phyloP scores from a whole-genome alignment of 768 basidiomycete species.

The Hericium coralloides region DNA sequence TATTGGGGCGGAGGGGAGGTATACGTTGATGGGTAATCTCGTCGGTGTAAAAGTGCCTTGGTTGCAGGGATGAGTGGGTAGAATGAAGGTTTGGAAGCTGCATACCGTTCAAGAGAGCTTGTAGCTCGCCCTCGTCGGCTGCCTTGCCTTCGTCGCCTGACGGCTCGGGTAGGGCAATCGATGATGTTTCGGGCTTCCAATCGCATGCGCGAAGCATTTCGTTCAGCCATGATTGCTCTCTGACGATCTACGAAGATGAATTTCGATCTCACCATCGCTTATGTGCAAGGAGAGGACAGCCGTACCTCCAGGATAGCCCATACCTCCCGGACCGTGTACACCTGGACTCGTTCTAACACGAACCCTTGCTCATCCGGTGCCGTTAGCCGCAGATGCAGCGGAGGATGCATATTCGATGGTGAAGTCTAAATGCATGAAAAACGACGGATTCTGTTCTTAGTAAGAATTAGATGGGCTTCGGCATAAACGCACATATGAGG shows the following conservation, averaged over 20 bases:
- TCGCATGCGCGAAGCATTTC: slow-evolving; percentile 50
- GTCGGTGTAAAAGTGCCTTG: slow-evolving; percentile 44
- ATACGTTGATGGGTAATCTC: slow-evolving; percentile 68
- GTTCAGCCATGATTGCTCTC: slow-evolving; percentile 82
- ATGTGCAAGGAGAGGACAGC: not conserved
- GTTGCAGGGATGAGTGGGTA: not conserved
- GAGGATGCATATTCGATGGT: slow-evolving; percentile 58
- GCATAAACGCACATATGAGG: slow-evolving; percentile 47
- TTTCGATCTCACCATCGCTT: not conserved
- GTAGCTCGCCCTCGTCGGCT: slow-evolving; percentile 46
- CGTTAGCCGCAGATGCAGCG: slow-evolving; percentile 55
- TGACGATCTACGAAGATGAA: slow-evolving; percentile 43
- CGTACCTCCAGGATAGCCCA: slow-evolving; percentile 68
- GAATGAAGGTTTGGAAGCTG: not conserved
- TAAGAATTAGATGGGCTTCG: no score
- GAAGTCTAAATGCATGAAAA: slow-evolving; percentile 38
- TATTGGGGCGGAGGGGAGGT: slow-evolving; percentile 36
- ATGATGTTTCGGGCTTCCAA: slow-evolving; percentile 41
- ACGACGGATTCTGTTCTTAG: not conserved
- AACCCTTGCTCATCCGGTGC: slow-evolving; percentile 74
- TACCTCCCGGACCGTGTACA: slow-evolving; percentile 63
- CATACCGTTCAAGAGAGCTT: slow-evolving; percentile 57
- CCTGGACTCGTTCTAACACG: slow-evolving; percentile 58
- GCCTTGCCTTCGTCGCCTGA: slow-evolving; percentile 20
- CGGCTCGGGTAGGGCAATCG: no score